phyloP scores from a whole-genome alignment of 768 basidiomycete genomes.

The Auricularia heimuer region DNA sequence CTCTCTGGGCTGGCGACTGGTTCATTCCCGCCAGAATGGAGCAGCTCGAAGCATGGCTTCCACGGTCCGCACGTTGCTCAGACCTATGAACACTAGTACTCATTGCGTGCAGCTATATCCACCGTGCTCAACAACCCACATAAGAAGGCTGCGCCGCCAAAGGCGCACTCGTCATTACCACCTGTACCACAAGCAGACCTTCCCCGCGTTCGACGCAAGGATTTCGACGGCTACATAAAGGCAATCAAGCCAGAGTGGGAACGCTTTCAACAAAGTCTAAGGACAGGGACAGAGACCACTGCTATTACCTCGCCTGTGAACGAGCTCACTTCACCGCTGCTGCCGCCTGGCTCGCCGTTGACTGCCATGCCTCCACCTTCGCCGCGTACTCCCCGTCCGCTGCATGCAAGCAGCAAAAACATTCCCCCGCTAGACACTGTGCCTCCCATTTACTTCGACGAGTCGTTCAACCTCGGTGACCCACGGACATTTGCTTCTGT shows the following conservation, averaged over 20 bases:
- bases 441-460: conserved; percentile 71
- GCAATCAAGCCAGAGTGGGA: conserved; percentile 72
- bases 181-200: conserved; percentile 62
- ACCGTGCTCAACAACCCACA: conserved; percentile 89
- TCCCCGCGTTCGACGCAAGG: conserved; percentile 69
- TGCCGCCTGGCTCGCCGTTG: neutral
- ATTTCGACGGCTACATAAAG: conserved; percentile 75
- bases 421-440: conserved; percentile 68
- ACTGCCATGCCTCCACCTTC: neutral
- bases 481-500: conserved; percentile 69
- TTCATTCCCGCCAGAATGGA: conserved; percentile 58
- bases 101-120: conserved; percentile 60
- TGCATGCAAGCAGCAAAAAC: neutral
- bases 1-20: conserved; percentile 41
- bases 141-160: conserved; percentile 74
- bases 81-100: neutral
- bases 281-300: neutral
- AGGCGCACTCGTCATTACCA: conserved; percentile 74
- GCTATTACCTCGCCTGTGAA: neutral
- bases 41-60: conserved; percentile 76
- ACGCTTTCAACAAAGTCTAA: conserved; percentile 42
- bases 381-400: neutral
- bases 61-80: conserved; percentile 48
- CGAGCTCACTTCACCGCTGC: neutral
- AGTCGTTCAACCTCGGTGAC: conserved; percentile 71